phyloP scores from a whole-genome alignment of 2,329 filamentous ascomycete species.

The Aspergillus transmontanensis region DNA sequence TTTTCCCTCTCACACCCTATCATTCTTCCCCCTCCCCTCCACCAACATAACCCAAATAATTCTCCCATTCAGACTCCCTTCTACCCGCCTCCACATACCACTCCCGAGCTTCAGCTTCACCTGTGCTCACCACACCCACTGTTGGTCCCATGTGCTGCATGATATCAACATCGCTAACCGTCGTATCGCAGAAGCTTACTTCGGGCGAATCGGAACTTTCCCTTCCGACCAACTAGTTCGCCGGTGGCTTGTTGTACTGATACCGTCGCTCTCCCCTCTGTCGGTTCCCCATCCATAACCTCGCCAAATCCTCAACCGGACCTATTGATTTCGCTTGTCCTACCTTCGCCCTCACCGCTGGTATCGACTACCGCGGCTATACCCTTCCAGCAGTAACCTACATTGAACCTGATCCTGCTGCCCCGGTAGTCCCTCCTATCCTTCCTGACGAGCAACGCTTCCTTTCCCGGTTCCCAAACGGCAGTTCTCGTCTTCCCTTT shows the following conservation, averaged over 20 bases:
- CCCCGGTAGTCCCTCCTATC: slow-evolving; percentile 3
- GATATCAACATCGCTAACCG: slow-evolving; percentile 18
- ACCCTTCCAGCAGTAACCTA: neutral
- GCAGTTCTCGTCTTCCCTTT: slow-evolving; percentile 18
- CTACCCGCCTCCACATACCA: slow-evolving; percentile 28
- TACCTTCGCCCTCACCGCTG: slow-evolving; percentile 5
- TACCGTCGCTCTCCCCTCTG: slow-evolving; percentile 14
- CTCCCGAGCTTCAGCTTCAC: slow-evolving; percentile 1
- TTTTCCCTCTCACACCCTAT: slow-evolving; percentile 17
- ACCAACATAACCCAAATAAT: slow-evolving; percentile 23
- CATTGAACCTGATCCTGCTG: slow-evolving; percentile 1
- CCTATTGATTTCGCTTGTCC: slow-evolving; percentile 4
- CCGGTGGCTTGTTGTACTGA: slow-evolving; percentile 18
- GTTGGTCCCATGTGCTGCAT: slow-evolving; percentile 2
- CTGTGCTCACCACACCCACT: slow-evolving; percentile 1
- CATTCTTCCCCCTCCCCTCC: slow-evolving; percentile 12
- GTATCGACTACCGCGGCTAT: neutral
- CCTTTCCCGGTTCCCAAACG: neutral
- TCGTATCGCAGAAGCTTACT: slow-evolving; percentile 18
- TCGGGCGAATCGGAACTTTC: slow-evolving; percentile 28
- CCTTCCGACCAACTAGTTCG: slow-evolving; percentile 25
- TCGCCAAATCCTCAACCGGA: slow-evolving; percentile 13
- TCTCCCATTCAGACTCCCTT: slow-evolving; percentile 21
- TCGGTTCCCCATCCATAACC: slow-evolving; percentile 14
- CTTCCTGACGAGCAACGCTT: neutral